Percentiles rank a stretch among this genome's conserved stretches.
These are phyloP conservation scores for Microcyclospora tardicrescens DNA, from an alignment of 2,329 filamentous ascomycete genomes.

Conservation along the genomic window DNA sequence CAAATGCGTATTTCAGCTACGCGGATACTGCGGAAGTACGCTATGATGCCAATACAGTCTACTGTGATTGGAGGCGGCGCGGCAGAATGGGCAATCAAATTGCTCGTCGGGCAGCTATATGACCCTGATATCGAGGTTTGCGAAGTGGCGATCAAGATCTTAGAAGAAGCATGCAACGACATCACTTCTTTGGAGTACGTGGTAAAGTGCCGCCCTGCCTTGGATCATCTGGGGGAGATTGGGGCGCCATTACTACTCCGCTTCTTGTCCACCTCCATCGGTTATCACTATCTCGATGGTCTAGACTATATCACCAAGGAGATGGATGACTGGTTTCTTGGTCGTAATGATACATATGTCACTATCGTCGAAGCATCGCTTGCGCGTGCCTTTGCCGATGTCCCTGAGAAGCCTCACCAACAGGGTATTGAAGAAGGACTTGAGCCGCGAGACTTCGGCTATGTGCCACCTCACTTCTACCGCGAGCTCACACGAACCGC, in stretches of 20 bases:
- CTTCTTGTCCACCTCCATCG: constrained; percentile 89
- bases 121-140: constrained; percentile 96
- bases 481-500: constrained; percentile 82
- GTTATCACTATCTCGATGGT: constrained; percentile 93
- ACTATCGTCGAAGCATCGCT: constrained; percentile 89
- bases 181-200: constrained; percentile 88
- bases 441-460: constrained; percentile 38
- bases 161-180: constrained; percentile 93
- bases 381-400: constrained; percentile 62
- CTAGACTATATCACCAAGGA: constrained; percentile 98
- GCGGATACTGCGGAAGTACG: constrained; percentile 75
- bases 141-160: constrained; percentile 87
- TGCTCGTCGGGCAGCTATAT: constrained; percentile 96
- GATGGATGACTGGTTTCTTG: constrained; percentile 99
- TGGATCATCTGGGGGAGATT: constrained; percentile 94
- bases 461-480: constrained; percentile 94
- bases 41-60: constrained; percentile 43
- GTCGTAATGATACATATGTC: constrained; percentile 93
- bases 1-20: constrained; percentile 84
- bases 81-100: constrained; percentile 89
- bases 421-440: constrained; percentile 29
- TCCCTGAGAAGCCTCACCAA: constrained; percentile 36
- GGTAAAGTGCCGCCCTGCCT: constrained; percentile 83
- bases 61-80: constrained; percentile 41
- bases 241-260: constrained; percentile 83